Conservation (phyloP, 371 early-diverging fungal species). For the Apophysomyces elegans region DNA sequence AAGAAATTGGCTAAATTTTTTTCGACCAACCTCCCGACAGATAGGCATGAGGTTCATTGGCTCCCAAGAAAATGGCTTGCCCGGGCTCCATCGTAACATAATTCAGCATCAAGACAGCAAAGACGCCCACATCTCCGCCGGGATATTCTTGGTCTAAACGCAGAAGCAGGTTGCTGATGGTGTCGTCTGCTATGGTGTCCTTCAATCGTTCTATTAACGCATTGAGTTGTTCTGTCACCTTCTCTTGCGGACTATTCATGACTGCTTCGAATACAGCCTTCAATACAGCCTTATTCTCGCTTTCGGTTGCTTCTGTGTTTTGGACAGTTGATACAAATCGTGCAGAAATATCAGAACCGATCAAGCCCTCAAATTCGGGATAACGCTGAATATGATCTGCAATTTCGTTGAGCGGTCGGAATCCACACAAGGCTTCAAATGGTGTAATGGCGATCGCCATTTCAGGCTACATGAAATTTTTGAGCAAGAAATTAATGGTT, state of each 20-base stretch:
- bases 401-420: slow-evolving; percentile 88
- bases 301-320: slow-evolving; percentile 16
- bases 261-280: slow-evolving; percentile 70
- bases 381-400: slow-evolving; percentile 59
- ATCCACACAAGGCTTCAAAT: slow-evolving; percentile 96
- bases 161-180: slow-evolving; percentile 67
- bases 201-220: slow-evolving; percentile 58
- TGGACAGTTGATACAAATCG: slow-evolving; percentile 40
- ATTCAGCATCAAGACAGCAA: slow-evolving; percentile 89
- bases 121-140: slow-evolving; percentile 87
- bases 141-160: slow-evolving; percentile 87
- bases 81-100: slow-evolving; percentile 82
- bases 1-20: background rate
- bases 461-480: slow-evolving; percentile 76
- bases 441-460: slow-evolving; percentile 96
- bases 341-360: slow-evolving; percentile 54
- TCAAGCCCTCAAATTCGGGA: slow-evolving; percentile 77
- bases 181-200: slow-evolving; percentile 19
- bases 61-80: slow-evolving; percentile 93
- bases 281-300: slow-evolving; percentile 61
- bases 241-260: slow-evolving; percentile 63
- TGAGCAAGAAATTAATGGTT: background rate
- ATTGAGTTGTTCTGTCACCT: slow-evolving; percentile 55
- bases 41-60: slow-evolving; percentile 98
- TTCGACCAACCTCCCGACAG: slow-evolving; percentile 77